Evolutionary conservation across 345 rosid genomes (phyloP).

Genomic region (Moringa oleifera): DNA sequence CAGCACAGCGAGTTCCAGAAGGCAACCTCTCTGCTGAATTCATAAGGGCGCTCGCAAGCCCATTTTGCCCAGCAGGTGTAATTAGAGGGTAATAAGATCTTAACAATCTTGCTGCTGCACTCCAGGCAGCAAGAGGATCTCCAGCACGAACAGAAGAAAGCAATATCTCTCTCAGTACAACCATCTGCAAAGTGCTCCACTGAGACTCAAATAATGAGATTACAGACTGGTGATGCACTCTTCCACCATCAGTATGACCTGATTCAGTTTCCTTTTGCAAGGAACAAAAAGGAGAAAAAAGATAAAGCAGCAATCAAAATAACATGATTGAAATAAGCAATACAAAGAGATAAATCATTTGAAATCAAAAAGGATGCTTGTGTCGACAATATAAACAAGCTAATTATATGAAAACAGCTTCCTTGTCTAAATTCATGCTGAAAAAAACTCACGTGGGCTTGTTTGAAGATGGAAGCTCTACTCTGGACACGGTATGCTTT

Average conservation of each 20-base stretch:
- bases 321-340: conserved; percentile 1
- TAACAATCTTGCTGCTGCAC: conserved; percentile 94
- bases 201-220: conserved; percentile 91
- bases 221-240: conserved; percentile 74
- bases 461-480: conserved; percentile 61
- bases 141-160: conserved; percentile 97
- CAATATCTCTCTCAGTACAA: conserved; percentile 93
- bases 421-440: neutral
- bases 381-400: neutral
- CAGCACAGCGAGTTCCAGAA: conserved; percentile 93
- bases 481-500: conserved; percentile 91
- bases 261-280: conserved; percentile 49
- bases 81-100: conserved; percentile 94
- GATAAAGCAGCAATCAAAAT: neutral
- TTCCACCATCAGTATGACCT: conserved; percentile 60
- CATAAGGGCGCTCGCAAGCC: conserved; percentile 85
- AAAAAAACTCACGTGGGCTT: conserved; percentile 13
- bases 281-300: conserved; percentile 13
- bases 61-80: conserved; percentile 97
- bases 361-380: too few species aligned
- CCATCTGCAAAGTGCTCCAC: conserved; percentile 99
- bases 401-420: neutral
- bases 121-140: conserved; percentile 98
- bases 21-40: conserved; percentile 93
- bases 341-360: neutral